These are phyloP conservation scores for Septoria linicola DNA, from an alignment of 2,329 filamentous ascomycete genomes.

Conservation along the genomic window DNA sequence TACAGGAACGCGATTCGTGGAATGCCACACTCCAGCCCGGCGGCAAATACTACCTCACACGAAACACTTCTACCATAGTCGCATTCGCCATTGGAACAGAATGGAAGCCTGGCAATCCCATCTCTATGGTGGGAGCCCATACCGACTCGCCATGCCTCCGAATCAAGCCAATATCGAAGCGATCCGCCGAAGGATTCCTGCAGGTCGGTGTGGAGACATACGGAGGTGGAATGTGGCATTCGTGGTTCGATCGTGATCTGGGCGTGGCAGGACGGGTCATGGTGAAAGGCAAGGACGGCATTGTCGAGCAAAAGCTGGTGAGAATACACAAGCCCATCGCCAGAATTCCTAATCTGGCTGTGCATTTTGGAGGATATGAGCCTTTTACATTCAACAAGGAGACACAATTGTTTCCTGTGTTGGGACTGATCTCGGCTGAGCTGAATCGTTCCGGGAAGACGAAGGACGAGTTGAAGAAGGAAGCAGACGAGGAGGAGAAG, in stretches of 20 bases:
- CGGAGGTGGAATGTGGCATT: conserved; percentile 95
- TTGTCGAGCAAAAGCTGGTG: conserved; percentile 78
- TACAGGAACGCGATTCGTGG: conserved; percentile 83
- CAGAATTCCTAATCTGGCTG: conserved; percentile 87
- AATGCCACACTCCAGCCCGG: conserved; percentile 73
- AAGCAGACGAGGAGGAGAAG: conserved; percentile 40
- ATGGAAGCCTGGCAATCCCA: conserved; percentile 88
- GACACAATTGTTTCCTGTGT: conserved; percentile 90
- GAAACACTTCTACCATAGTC: conserved; percentile 87
- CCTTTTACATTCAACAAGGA: conserved; percentile 96
- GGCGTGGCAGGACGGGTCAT: conserved; percentile 86
- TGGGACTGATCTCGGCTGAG: conserved; percentile 81
- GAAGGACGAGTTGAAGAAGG: conserved; percentile 50
- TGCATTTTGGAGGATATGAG: conserved; percentile 84
- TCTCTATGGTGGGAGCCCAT: conserved; percentile 91
- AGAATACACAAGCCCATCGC: conserved; percentile 89
- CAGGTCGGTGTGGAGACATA: conserved; percentile 97
- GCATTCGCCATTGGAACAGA: conserved; percentile 87
- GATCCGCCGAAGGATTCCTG: conserved; percentile 78
- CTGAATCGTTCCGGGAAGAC: conserved; percentile 70
- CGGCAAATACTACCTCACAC: conserved; percentile 94
- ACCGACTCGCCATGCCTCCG: conserved; percentile 92
- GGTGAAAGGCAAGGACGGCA: conserved; percentile 67
- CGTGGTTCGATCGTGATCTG: conserved; percentile 94
- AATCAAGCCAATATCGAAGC: conserved; percentile 92